Base-by-base conservation (phyloP, 345 rosid species). In the Citrus reticulata region DNA sequence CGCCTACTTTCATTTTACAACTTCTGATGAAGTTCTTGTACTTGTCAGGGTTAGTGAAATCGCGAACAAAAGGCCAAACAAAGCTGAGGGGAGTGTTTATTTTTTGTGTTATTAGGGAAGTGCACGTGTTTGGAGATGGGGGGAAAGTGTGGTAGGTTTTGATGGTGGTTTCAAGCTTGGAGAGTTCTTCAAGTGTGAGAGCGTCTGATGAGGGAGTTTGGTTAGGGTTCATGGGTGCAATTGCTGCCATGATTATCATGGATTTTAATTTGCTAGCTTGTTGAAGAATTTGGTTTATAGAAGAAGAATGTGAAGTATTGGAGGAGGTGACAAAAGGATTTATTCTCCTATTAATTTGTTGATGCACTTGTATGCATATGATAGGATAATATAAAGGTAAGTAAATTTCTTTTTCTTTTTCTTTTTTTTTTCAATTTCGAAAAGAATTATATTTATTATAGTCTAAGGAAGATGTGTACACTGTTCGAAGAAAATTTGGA, bases 11-110 rank as follows among this genome's bases (percentile, higher is more conserved):
- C 63, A 65, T 51, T 4, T 32, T 51, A 10, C 72, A 76, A 17
- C 61, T 66, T 17, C n/a, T 76, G 40, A 76, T 49, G 72, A 76
- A 76, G 72, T 39, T 20, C 77, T 74, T 74, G 77, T 74, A 74
- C 55, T 11, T 25, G 8, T 60, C 16, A 39, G 77, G 77, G 57
- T 74, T 74, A 9, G 24, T 68, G 68, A 74, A 74, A 74, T 74
- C 77, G 9, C 77, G 77, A 10, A 74, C 17, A 1, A 60, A 39
- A 39, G 77, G 77, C 77, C 77, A 74, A 11, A 74, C 10, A 30
- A 25, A 2, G 29, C 57, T 74, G 8, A 60, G 17, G 29, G 77
- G 77, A 25, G 77, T 17, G 25, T 74, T 17, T 24, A 74, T 62
- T 27, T n/a, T 49, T 39, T 74, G 77, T 25, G 25, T 24, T 8